These are phyloP conservation scores for Filobasidium uniguttulatum DNA, from an alignment of 1,284 basidiomycete species.

Conservation along the genomic window DNA sequence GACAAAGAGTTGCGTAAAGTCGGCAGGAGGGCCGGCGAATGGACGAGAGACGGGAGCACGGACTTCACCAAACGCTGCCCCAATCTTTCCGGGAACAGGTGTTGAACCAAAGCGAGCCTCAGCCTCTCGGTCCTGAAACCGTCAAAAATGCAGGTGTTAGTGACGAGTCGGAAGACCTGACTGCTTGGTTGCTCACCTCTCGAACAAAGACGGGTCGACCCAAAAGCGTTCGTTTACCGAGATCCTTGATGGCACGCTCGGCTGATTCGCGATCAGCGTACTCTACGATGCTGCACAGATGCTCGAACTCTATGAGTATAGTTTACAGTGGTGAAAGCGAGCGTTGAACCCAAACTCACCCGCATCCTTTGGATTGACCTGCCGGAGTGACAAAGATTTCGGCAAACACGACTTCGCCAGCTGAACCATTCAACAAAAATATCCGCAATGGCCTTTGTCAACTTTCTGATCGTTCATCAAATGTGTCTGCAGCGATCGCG, in stretches of 20 bases:
- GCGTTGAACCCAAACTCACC: conserved; percentile 47
- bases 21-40: conserved; percentile 17
- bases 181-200: conserved; percentile 62
- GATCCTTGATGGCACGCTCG: conserved; percentile 67
- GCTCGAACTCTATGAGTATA: no score
- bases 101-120: conserved; percentile 87
- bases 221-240: conserved; percentile 73
- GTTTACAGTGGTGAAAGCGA: conserved; percentile 1
- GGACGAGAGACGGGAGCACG: conserved; percentile 11
- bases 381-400: conserved; percentile 94
- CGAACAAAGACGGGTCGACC: conserved; percentile 91
- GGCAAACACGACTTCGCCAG: conserved; percentile 93
- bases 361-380: conserved; percentile 94
- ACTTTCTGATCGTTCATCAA: conserved; percentile 16
- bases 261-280: conserved; percentile 72
- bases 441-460: conserved; percentile 19
- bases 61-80: conserved; percentile 62
- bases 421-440: conserved; percentile 39
- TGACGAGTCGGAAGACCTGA: not conserved
- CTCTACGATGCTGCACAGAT: conserved; percentile 72
- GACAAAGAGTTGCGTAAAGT: conserved; percentile 67
- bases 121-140: conserved; percentile 75
- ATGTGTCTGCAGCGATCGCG: no score
- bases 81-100: conserved; percentile 82
- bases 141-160: not conserved